Conservation (phyloP, 345 rosid genomes). For the Pistacia vera region DNA sequence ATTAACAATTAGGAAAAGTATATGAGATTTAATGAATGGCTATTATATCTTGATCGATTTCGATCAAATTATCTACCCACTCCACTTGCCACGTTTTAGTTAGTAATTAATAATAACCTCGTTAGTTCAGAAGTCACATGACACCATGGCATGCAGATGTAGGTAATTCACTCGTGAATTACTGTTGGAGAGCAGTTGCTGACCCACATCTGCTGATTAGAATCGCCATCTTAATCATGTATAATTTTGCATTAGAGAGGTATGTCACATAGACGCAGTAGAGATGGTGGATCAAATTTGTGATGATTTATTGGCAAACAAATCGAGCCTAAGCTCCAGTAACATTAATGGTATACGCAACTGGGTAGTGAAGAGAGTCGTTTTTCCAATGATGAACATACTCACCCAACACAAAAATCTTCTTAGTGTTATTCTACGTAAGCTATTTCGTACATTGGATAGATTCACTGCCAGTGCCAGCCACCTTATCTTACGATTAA, state of each 20-base stretch:
- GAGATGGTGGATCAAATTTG: background rate
- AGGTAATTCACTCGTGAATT: conserved; percentile 16
- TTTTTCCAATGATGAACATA: background rate
- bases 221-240: background rate
- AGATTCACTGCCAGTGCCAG: no score
- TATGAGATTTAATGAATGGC: no score
- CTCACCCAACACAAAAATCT: background rate
- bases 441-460: background rate
- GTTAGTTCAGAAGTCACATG: conserved; percentile 1
- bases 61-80: no score
- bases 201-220: background rate
- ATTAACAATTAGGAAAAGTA: no score
- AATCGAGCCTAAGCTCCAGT: background rate
- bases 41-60: no score
- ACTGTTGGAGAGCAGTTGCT: background rate
- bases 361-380: background rate
- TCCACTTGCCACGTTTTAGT: no score
- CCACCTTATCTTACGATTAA: no score
- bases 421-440: background rate
- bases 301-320: background rate
- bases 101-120: background rate
- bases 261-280: background rate
- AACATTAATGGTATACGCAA: background rate
- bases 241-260: background rate
- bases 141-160: background rate